Conservation (phyloP, 1,139 yeast species). For the Blastobotrys aristatus region DNA sequence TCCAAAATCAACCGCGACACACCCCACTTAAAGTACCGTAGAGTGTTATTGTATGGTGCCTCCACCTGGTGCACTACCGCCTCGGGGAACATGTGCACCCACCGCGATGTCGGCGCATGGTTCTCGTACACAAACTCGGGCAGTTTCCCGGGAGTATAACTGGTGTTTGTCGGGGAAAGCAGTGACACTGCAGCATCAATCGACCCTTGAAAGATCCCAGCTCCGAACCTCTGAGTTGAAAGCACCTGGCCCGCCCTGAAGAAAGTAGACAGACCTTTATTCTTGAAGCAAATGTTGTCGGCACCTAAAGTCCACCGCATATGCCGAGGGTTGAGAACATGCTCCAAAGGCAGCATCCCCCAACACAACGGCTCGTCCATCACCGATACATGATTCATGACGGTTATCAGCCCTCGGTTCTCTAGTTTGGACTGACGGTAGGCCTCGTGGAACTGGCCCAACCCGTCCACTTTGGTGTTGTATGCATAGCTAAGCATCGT, state of each 20-base stretch:
- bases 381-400: constrained; percentile 96
- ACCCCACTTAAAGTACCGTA: constrained; percentile 97
- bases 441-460: constrained; percentile 62
- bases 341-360: constrained; percentile 70
- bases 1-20: constrained; percentile 78
- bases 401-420: constrained; percentile 69
- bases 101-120: constrained; percentile 45
- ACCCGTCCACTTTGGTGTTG: constrained; percentile 55
- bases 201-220: constrained; percentile 88
- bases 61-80: constrained; percentile 85
- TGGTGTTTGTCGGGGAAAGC: constrained; percentile 40
- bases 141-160: background rate
- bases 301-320: constrained; percentile 96
- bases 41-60: constrained; percentile 73
- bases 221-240: constrained; percentile 82
- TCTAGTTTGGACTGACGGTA: constrained; percentile 56
- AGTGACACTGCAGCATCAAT: constrained; percentile 84
- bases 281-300: constrained; percentile 76
- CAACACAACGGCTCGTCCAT: constrained; percentile 91
- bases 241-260: constrained; percentile 85
- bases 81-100: constrained; percentile 96
- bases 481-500: constrained; percentile 56
- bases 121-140: background rate
- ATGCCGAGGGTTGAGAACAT: constrained; percentile 56
- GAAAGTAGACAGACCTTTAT: constrained; percentile 37